Conservation (phyloP, 768 basidiomycete species). For the Macrolepiota dolichaula region DNA sequence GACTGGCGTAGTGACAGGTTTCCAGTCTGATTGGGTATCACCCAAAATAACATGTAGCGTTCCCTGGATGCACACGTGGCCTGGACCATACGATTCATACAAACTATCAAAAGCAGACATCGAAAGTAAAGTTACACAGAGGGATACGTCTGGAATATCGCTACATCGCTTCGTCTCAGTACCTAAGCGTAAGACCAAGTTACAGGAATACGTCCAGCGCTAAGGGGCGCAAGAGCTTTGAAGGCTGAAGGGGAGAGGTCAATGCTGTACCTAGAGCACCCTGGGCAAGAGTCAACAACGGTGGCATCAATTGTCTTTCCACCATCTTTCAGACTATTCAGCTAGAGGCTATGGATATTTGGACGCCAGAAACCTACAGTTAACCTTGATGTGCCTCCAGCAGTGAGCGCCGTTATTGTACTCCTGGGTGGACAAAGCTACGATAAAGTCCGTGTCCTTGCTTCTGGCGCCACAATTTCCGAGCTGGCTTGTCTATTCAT, state of each 20-base stretch:
- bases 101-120: too few relatives aligned
- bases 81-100: too few relatives aligned
- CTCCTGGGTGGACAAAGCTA: slow-evolving; percentile 19
- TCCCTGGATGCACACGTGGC: too few relatives aligned
- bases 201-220: slow-evolving; percentile 21
- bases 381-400: slow-evolving; percentile 19
- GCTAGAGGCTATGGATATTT: too few relatives aligned
- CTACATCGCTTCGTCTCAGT: background rate
- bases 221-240: slow-evolving; percentile 22
- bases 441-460: slow-evolving; percentile 21
- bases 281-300: slow-evolving; percentile 27
- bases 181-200: slow-evolving; percentile 21
- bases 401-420: slow-evolving; percentile 20
- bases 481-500: slow-evolving; percentile 10
- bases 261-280: slow-evolving; percentile 22
- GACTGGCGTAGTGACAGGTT: too few relatives aligned
- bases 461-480: slow-evolving; percentile 23
- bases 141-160: background rate
- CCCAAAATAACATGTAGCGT: too few relatives aligned
- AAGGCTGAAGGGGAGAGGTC: slow-evolving; percentile 27
- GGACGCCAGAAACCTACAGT: slow-evolving; percentile 19
- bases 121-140: too few relatives aligned
- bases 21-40: too few relatives aligned
- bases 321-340: slow-evolving; percentile 16
- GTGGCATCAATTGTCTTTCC: slow-evolving; percentile 21